Conservation (phyloP, 139 green algal species). For the Chlorella sp. region DNA sequence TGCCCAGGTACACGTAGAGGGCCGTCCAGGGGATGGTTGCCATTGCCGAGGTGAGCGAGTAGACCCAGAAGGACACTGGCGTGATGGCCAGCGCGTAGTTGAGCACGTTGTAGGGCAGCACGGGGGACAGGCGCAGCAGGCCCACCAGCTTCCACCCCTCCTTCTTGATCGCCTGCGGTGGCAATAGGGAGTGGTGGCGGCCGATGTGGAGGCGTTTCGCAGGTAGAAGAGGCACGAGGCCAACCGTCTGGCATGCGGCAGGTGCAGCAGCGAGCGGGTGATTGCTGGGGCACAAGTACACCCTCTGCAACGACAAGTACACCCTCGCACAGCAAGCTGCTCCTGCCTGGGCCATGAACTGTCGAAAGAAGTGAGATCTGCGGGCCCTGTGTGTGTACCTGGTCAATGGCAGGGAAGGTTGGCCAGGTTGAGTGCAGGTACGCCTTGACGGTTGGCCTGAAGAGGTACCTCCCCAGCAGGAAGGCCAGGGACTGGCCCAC, state of each 20-base stretch:
- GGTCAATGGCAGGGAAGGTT: constrained; percentile 24
- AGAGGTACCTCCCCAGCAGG: constrained; percentile 47
- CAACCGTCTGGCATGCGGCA: too few relatives aligned
- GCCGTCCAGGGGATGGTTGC: constrained; percentile 54
- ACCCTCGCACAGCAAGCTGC: too few relatives aligned
- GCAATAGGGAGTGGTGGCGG: too few relatives aligned
- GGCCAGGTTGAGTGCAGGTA: constrained; percentile 21
- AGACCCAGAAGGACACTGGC: constrained; percentile 45
- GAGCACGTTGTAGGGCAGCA: constrained; percentile 56
- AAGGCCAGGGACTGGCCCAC: constrained; percentile 47
- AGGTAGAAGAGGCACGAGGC: too few relatives aligned
- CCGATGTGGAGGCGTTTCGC: too few relatives aligned
- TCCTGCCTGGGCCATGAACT: too few relatives aligned
- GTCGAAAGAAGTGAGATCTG: too few relatives aligned
- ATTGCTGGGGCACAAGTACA: too few relatives aligned
- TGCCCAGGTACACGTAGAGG: constrained; percentile 70
- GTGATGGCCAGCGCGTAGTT: constrained; percentile 57
- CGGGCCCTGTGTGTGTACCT: too few relatives aligned
- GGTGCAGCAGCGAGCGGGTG: too few relatives aligned
- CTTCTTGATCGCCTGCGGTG: constrained; percentile 34
- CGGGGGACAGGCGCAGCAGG: constrained; percentile 49
- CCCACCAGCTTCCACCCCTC: constrained; percentile 56
- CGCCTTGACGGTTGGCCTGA: constrained; percentile 29
- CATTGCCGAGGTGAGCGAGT: constrained; percentile 18
- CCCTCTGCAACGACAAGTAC: too few relatives aligned